Evolutionary conservation across 2,329 filamentous ascomycete genomes (phyloP).

Genomic region (Alternaria burnsii): DNA sequence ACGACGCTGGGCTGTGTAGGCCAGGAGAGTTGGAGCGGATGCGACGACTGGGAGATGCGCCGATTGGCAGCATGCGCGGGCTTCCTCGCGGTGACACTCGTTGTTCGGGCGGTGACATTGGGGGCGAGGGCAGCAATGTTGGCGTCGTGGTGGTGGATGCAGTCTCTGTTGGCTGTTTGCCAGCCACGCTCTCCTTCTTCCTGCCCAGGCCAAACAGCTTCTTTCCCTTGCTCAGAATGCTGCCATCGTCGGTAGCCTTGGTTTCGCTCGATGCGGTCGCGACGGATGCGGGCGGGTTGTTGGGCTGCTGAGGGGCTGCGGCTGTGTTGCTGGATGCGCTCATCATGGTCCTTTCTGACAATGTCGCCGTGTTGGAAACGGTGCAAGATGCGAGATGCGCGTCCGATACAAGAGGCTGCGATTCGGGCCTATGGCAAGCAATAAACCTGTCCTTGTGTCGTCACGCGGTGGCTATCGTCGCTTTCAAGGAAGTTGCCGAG

Average conservation of each 20-base stretch:
- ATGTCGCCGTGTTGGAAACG: neutral
- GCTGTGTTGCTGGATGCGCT: conserved; percentile 16
- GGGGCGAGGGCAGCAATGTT: conserved; percentile 43
- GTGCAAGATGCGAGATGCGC: neutral
- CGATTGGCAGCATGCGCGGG: conserved; percentile 46
- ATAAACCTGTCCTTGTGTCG: conserved; percentile 15
- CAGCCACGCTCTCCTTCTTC: conserved; percentile 40
- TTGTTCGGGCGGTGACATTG: conserved; percentile 39
- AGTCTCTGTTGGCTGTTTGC: conserved; percentile 20
- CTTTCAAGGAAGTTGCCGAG: conserved; percentile 17
- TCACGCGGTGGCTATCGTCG: conserved; percentile 20
- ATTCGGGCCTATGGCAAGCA: conserved; percentile 15
- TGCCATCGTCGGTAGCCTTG: conserved; percentile 35
- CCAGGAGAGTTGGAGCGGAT: conserved; percentile 75
- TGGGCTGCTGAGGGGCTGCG: conserved; percentile 17
- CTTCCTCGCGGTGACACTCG: conserved; percentile 48
- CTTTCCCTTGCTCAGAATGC: conserved; percentile 47
- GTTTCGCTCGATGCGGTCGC: conserved; percentile 29
- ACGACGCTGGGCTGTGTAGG: conserved; percentile 79
- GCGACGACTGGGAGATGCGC: conserved; percentile 70
- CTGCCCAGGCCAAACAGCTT: conserved; percentile 49
- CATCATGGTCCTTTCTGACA: conserved; percentile 11
- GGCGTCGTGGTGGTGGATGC: conserved; percentile 27
- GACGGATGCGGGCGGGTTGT: conserved; percentile 24
- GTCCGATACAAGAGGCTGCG: conserved; percentile 11